phyloP scores from a whole-genome alignment of 495 filamentous ascomycete genomes.

The Xylaria palmicola region DNA sequence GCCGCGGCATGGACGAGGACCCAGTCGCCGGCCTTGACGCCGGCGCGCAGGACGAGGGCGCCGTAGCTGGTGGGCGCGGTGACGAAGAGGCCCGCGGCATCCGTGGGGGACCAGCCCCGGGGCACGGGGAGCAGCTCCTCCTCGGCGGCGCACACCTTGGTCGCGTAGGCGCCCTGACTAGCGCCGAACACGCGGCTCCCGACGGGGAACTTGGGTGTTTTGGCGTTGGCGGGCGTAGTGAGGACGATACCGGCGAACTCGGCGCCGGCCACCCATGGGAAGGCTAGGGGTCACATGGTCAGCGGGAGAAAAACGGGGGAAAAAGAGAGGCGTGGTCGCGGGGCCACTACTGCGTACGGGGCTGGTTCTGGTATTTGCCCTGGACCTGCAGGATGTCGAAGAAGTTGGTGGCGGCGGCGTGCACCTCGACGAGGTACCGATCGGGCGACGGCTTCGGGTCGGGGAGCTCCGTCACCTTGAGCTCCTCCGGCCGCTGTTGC shows the following conservation, averaged over 20 bases:
- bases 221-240: conserved; percentile 54
- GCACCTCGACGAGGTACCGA: conserved; percentile 86
- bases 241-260: conserved; percentile 83
- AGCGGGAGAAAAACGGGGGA: neutral
- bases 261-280: conserved; percentile 85
- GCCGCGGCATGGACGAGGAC: conserved; percentile 93
- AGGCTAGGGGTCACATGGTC: conserved; percentile 33
- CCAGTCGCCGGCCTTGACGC: conserved; percentile 74
- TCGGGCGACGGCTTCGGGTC: conserved; percentile 64
- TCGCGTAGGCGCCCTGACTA: conserved; percentile 82
- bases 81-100: conserved; percentile 87
- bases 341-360: too few species aligned
- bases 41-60: conserved; percentile 73
- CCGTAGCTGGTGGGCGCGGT: conserved; percentile 91
- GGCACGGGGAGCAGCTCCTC: conserved; percentile 69
- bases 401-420: conserved; percentile 90
- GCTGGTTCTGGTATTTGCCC: conserved; percentile 69
- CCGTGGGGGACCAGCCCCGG: conserved; percentile 73
- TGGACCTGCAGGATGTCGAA: conserved; percentile 91
- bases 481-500: conserved; percentile 69
- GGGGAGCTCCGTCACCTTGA: conserved; percentile 69
- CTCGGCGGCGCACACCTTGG: conserved; percentile 66
- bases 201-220: conserved; percentile 58
- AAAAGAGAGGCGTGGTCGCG: neutral
- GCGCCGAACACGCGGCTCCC: conserved; percentile 88